Conservation (phyloP, 306 rosid species). For the Fagus crenata region DNA sequence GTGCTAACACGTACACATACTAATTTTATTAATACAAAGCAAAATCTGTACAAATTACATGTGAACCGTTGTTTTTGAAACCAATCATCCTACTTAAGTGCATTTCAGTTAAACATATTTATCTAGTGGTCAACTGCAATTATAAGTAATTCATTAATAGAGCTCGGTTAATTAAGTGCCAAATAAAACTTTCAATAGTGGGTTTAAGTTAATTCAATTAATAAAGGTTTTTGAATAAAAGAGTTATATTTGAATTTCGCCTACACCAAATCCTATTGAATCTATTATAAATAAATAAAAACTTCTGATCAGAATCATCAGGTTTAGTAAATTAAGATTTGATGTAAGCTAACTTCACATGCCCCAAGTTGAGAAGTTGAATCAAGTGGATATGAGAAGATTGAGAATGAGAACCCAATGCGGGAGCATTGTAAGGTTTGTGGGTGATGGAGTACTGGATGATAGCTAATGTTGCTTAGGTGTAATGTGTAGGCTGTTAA, state of each 20-base stretch:
- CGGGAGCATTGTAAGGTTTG: slow-evolving; percentile 25
- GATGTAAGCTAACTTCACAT: neutral
- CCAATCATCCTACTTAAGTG: neutral
- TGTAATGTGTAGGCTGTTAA: slow-evolving; percentile 56
- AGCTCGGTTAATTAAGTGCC: neutral
- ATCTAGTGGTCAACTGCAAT: neutral
- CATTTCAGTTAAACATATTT: neutral
- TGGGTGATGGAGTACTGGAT: slow-evolving; percentile 39
- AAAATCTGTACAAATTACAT: neutral
- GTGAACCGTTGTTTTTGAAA: neutral
- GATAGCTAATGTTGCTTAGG: slow-evolving; percentile 47
- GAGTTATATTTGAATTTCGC: no score
- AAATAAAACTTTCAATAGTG: neutral
- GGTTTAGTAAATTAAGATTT: neutral
- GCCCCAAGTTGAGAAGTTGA: slow-evolving; percentile 26
- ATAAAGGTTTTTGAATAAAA: no score
- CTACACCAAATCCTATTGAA: no score
- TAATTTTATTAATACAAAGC: neutral
- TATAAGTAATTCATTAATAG: no score
- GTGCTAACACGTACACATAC: slow-evolving; percentile 19
- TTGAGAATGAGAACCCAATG: slow-evolving; percentile 33
- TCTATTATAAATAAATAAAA: neutral
- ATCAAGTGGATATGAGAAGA: slow-evolving; percentile 25
- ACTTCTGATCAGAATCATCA: neutral
- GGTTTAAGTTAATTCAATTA: no score